Evolutionary conservation across 495 filamentous ascomycete species (phyloP).

Genomic region (Trichoderma asperelloides): DNA sequence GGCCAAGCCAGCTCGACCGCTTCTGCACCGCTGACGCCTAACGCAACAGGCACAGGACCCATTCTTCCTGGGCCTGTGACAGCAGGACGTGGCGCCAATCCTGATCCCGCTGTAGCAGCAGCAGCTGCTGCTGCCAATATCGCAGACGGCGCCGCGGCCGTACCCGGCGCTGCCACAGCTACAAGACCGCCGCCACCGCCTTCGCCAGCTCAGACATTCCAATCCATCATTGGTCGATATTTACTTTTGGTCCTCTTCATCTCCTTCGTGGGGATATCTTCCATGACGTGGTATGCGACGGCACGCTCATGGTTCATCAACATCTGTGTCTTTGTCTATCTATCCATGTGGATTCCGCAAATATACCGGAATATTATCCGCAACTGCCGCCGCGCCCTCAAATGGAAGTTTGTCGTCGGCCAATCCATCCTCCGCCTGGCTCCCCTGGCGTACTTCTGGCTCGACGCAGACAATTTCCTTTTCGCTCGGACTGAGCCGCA

Average conservation of each 20-base stretch:
- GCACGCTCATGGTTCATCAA: conserved; percentile 64
- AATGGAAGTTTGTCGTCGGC: conserved; percentile 81
- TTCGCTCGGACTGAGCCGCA: conserved; percentile 62
- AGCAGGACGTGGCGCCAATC: conserved; percentile 32
- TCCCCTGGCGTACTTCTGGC: conserved; percentile 78
- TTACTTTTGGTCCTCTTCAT: conserved; percentile 60
- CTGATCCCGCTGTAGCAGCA: conserved; percentile 43
- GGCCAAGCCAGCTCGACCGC: conserved; percentile 18
- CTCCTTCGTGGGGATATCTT: conserved; percentile 67
- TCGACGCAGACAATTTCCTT: conserved; percentile 62
- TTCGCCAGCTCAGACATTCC: conserved; percentile 38
- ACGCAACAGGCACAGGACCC: conserved; percentile 24
- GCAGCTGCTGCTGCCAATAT: conserved; percentile 68
- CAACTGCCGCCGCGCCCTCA: conserved; percentile 80
- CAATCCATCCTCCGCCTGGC: conserved; percentile 66
- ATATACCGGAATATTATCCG: conserved; percentile 83
- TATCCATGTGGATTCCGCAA: conserved; percentile 88
- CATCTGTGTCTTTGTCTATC: conserved; percentile 56
- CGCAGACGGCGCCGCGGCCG: conserved; percentile 29
- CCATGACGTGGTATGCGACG: conserved; percentile 63
- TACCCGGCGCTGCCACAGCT: conserved; percentile 13
- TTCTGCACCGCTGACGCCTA: conserved; percentile 19
- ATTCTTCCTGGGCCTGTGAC: conserved; percentile 55
- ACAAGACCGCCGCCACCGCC: conserved; percentile 7
- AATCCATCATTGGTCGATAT: conserved; percentile 71